Conservation (phyloP, 768 basidiomycete species). For the Lactarius deliciosus region DNA sequence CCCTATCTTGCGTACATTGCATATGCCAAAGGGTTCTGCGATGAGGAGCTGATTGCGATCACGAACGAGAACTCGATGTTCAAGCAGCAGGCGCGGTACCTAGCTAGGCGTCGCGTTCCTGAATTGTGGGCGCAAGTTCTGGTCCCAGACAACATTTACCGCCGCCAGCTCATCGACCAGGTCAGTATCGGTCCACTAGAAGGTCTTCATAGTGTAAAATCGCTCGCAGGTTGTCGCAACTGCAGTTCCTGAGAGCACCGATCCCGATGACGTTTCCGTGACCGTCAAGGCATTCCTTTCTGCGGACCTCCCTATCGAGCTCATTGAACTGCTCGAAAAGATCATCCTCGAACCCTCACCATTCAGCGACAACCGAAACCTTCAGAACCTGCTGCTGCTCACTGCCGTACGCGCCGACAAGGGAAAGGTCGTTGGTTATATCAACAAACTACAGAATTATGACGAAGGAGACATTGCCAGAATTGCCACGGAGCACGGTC, state of each 20-base stretch:
- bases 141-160: slow-evolving; percentile 82
- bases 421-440: slow-evolving; percentile 97
- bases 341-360: slow-evolving; percentile 97
- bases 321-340: slow-evolving; percentile 97
- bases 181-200: slow-evolving; percentile 37
- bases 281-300: slow-evolving; percentile 99
- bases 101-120: slow-evolving; percentile 91
- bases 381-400: slow-evolving; percentile 92
- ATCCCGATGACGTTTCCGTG: slow-evolving; percentile 96
- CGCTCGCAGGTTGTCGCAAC: slow-evolving; percentile 78
- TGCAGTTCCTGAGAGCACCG: slow-evolving; percentile 93
- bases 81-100: slow-evolving; percentile 98
- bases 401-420: slow-evolving; percentile 98
- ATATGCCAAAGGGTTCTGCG: slow-evolving; percentile 98
- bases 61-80: slow-evolving; percentile 99
- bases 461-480: slow-evolving; percentile 92
- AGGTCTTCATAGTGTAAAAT: not conserved
- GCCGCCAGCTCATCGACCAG: slow-evolving; percentile 92
- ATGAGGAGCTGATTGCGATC: slow-evolving; percentile 94
- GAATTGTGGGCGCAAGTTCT: slow-evolving; percentile 98
- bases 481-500: slow-evolving; percentile 93
- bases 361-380: slow-evolving; percentile 95
- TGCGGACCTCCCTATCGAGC: slow-evolving; percentile 93
- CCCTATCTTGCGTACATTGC: slow-evolving; percentile 99
- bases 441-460: slow-evolving; percentile 96